Evolutionary conservation across 2,329 filamentous ascomycete genomes (phyloP).

Genomic region (Didymella pomorum): DNA sequence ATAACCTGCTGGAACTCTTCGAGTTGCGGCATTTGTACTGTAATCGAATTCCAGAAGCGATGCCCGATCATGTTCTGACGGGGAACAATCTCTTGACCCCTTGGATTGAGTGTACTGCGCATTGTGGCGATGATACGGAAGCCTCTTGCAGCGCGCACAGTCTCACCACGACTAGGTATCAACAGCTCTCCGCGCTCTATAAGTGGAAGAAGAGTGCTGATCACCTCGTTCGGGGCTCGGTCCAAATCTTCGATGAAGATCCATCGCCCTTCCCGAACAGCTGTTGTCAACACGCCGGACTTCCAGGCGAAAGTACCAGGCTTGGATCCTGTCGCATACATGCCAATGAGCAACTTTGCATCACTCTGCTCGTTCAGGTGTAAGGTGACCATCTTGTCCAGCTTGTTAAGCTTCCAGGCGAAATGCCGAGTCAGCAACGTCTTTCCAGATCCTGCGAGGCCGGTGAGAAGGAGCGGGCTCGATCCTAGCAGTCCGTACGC

Average conservation of each 20-base stretch:
- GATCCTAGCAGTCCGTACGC: conserved; percentile 71
- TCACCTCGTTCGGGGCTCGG: conserved; percentile 90
- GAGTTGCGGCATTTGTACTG: conserved; percentile 70
- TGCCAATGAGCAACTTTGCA: conserved; percentile 91
- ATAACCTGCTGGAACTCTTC: conserved; percentile 80
- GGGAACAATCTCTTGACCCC: conserved; percentile 75
- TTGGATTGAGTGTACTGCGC: conserved; percentile 70
- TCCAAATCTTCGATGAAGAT: conserved; percentile 97
- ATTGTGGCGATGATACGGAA: conserved; percentile 95
- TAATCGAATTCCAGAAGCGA: conserved; percentile 84
- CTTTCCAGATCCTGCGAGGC: conserved; percentile 87
- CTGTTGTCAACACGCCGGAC: conserved; percentile 90
- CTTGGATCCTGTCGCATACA: conserved; percentile 88
- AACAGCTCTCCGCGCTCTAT: conserved; percentile 92
- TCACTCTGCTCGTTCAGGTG: conserved; percentile 99
- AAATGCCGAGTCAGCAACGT: conserved; percentile 85
- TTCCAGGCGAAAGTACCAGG: conserved; percentile 93
- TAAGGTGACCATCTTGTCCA: conserved; percentile 85
- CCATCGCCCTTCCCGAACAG: conserved; percentile 93
- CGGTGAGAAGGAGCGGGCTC: conserved; percentile 81
- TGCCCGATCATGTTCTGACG: conserved; percentile 76
- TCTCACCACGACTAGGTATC: conserved; percentile 88
- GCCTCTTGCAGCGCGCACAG: conserved; percentile 79
- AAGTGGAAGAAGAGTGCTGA: conserved; percentile 89
- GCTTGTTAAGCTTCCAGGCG: conserved; percentile 79